A percentile compares a stretch with the other conserved stretches of the same genome.
Conservation (phyloP, 2,329 filamentous ascomycete genomes). For the Cladosporium phlei region DNA sequence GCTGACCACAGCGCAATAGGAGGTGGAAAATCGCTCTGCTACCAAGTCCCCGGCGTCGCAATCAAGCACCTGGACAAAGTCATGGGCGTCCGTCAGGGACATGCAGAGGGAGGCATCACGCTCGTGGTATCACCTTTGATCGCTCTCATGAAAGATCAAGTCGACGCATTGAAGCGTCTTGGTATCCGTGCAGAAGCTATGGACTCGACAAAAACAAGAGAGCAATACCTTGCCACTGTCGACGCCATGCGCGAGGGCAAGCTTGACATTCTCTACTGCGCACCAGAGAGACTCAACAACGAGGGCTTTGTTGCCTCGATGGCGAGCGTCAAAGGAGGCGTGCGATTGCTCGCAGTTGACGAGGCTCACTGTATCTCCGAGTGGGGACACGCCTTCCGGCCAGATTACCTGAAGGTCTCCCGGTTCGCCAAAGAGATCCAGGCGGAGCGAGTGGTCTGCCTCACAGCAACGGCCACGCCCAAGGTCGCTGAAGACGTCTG, state of each 20-base stretch:
- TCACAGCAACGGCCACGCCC: conserved; percentile 57
- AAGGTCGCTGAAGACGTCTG: conserved; percentile 54
- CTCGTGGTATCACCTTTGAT: conserved; percentile 55
- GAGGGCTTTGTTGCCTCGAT: conserved; percentile 56
- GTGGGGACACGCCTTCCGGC: conserved; percentile 20
- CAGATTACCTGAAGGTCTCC: conserved; percentile 51
- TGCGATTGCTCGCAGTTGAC: conserved; percentile 54
- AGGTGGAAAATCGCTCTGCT: conserved; percentile 41
- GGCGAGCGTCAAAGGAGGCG: conserved; percentile 50
- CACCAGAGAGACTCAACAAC: conserved; percentile 58
- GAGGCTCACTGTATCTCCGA: conserved; percentile 58
- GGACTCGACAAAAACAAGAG: conserved; percentile 51
- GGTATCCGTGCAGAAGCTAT: conserved; percentile 52
- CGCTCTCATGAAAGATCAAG: conserved; percentile 58
- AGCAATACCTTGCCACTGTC: conserved; percentile 38
- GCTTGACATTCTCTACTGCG: conserved; percentile 54
- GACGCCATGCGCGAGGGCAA: conserved; percentile 46
- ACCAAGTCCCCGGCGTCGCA: conserved; percentile 42
- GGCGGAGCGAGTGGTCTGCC: conserved; percentile 55
- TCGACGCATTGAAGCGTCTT: conserved; percentile 48
- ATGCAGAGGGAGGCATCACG: conserved; percentile 46
- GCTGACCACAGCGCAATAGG: conserved; percentile 20
- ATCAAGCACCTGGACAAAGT: conserved; percentile 38
- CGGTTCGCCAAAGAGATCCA: conserved; percentile 53
- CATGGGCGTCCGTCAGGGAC: conserved; percentile 24